phyloP scores from a whole-genome alignment of 108 stramenopile genomes.

The Bacterosira constricta region DNA sequence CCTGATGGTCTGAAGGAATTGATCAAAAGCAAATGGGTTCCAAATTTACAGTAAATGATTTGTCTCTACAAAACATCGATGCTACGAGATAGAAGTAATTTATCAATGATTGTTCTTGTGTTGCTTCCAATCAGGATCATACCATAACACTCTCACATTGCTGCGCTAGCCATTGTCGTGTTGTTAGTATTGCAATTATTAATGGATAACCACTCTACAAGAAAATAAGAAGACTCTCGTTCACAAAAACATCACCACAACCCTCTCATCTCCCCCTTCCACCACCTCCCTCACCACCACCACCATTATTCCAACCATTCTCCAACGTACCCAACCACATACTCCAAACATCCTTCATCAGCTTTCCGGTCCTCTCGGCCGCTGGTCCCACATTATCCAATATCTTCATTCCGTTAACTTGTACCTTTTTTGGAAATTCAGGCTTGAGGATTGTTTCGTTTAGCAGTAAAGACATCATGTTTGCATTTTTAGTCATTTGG shows the following conservation, averaged over 20 bases:
- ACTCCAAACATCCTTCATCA: conserved; percentile 38
- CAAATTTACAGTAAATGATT: too few relatives aligned
- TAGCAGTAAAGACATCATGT: conserved; percentile 23
- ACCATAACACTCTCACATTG: too few relatives aligned
- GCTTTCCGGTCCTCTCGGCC: conserved; percentile 37
- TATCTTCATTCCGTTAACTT: conserved; percentile 26
- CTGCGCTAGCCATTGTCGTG: too few relatives aligned
- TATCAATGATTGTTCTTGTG: too few relatives aligned
- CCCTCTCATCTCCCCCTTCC: conserved; percentile 4
- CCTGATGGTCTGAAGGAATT: too few relatives aligned
- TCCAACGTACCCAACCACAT: conserved; percentile 26
- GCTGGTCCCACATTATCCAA: conserved; percentile 40
- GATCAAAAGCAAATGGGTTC: too few relatives aligned
- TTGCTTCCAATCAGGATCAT: too few relatives aligned
- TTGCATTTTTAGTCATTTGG: conserved; percentile 42
- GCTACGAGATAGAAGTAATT: too few relatives aligned
- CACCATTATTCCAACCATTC: conserved; percentile 1
- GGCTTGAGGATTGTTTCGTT: conserved; percentile 28
- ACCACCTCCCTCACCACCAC: background rate
- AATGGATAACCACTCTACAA: too few relatives aligned
- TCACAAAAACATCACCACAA: background rate
- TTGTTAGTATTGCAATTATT: too few relatives aligned
- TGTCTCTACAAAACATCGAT: too few relatives aligned
- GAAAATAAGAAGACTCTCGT: too few relatives aligned
- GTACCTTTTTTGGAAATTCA: conserved; percentile 29